Evolutionary conservation across 495 filamentous ascomycete species (phyloP).

Genomic region (Talaromyces thailandensis): DNA sequence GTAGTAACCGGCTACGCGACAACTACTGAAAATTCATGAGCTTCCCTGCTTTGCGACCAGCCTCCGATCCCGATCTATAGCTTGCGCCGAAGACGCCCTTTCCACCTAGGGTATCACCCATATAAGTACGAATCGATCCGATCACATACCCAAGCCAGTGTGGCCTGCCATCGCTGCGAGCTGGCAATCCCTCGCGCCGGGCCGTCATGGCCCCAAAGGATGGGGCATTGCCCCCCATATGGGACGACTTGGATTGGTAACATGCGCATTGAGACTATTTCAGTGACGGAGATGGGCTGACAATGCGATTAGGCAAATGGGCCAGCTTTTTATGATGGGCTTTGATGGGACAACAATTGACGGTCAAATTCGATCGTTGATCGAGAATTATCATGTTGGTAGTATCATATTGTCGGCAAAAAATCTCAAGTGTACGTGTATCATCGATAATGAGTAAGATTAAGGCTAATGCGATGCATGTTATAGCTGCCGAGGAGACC

Average conservation of each 20-base stretch:
- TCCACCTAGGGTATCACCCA: background rate
- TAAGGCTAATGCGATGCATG: background rate
- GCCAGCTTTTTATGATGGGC: conserved; percentile 92
- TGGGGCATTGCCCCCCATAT: conserved; percentile 39
- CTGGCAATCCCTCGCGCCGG: conserved; percentile 26
- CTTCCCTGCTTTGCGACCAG: background rate
- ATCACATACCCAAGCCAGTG: background rate
- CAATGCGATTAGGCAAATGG: conserved; percentile 45
- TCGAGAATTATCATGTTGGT: conserved; percentile 76
- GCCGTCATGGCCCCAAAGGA: conserved; percentile 41
- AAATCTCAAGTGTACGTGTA: conserved; percentile 71
- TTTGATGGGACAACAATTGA: conserved; percentile 87
- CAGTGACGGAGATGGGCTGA: background rate
- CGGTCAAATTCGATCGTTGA: conserved; percentile 73
- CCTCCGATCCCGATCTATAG: background rate
- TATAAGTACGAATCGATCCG: background rate
- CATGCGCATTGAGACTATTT: background rate
- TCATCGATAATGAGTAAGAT: background rate
- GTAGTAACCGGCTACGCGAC: background rate
- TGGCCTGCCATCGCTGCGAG: background rate
- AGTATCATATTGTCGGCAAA: conserved; percentile 82
- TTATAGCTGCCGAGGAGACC: conserved; percentile 70
- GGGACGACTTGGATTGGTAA: conserved; percentile 40
- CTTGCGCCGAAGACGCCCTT: background rate
- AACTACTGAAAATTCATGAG: background rate